Base-by-base conservation (phyloP, 116 monocot species). In the Zostera marina region DNA sequence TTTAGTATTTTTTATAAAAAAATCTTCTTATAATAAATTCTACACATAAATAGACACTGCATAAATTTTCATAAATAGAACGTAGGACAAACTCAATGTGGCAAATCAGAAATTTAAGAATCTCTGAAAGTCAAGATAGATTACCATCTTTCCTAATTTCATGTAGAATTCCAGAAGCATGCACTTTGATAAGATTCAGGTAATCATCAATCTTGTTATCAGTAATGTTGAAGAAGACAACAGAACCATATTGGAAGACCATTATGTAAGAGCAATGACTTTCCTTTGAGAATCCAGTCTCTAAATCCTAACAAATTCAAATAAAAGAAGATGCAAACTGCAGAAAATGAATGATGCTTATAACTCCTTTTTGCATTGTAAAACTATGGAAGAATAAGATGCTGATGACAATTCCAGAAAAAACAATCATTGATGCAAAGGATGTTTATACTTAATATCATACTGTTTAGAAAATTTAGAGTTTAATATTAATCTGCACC, bases 221-320 rank as follows among this genome's bases (percentile, higher is more conserved):
- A 61, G 74, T 70, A 66, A 93, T 75, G 75, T 87, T 93, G 62
- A 93, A 93, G 13, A 93, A 63, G 22, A 93, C 88, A 53, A 93
- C 68, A 22, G 93, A 93, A 60, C 93, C 88, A 73, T 93, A 93
- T 42, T 93, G 88, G 26, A 93, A 93, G 21, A 93, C 88, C 44
- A 93, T 84, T 88, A 93, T 93, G 54, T 79, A 80, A 49, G 73
- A 88, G 73, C 76, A 84, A 25, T 68, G 53, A 52, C 71, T 81
- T 70, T 88, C 93, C 55, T 81, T 73, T 43, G 64, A 52, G 44
- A 75, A 74, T 61, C 67, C 73, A 71, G 61, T 59, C 41, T 93
- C 77, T 43, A 84, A 67, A 63, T 59, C 73, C 93, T 93, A 32
- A 51, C 16, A 41, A 44, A 44, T 60, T 60, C 22, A 24, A 15